Evolutionary conservation across 768 basidiomycete species (phyloP), one percentile per base, ranked within the genome.

Genomic region (Leccinum uliginosum): DNA sequence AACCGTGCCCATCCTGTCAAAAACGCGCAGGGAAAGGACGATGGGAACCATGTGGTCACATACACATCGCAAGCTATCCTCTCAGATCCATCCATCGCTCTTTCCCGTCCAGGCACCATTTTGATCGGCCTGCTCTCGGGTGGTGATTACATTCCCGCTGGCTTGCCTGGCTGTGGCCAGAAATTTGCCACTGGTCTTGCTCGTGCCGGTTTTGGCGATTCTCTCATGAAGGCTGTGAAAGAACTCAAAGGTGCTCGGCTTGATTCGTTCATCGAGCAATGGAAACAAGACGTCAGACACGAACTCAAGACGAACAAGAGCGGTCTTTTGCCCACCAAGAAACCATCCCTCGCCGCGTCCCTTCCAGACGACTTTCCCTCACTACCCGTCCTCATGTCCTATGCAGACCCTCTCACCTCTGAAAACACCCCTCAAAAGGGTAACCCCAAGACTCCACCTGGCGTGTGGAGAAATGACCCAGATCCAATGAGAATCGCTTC

Each of bases 121-220:
- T 82, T 95, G 24, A 87, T 94, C 44, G 93, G 86, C 3, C 77
- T 95, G 1, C 77, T 94, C 64, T 85, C 85, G n/a, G 94, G 94
- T 0, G 94, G 94, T 1, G 94, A 98, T 70, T 98, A 97, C 62
- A 81, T 89, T 52, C 82, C 83, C 50, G 87, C 78, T 14, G 89
- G 89, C 17, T 72, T 91, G 8, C 66, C 75, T 9, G 78, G 86
- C 6, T 91, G 86, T 62, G 92, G 92, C 3, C 74, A 81, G 21
- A 79, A 78, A 21, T 91, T 83, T 48, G 84, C 93, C 0, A 83
- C 85, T 48, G 92, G 81, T 11, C 82, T 98, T 1, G 91, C 92
- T 0, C 82, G 82, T 60, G 88, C 87, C 55, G 92, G 93, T 1
- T 86, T 93, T 56, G 89, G 91, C 0, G 85, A 91, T 63, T 74